A percentile compares a stretch with the other conserved stretches of the same genome.
Evolutionary conservation across 1,284 basidiomycete genomes (phyloP).

Genomic region (Leccinum fallax): DNA sequence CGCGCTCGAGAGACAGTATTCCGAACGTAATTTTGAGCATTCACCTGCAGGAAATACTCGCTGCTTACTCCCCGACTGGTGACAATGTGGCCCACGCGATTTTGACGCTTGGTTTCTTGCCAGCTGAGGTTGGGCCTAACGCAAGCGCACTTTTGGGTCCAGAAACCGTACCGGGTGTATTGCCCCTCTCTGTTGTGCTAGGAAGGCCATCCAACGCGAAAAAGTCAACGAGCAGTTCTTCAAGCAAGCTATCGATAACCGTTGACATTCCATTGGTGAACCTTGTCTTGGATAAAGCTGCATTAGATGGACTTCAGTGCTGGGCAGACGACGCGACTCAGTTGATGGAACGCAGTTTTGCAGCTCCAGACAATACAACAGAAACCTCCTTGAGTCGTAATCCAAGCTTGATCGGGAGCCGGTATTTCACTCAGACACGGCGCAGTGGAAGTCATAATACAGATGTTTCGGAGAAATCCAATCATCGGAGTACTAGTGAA

Average conservation of each 20-base stretch:
- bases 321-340: slow-evolving; percentile 85
- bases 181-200: slow-evolving; percentile 28
- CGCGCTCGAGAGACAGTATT: slow-evolving; percentile 1
- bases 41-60: slow-evolving; percentile 46
- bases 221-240: slow-evolving; percentile 10
- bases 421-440: slow-evolving; percentile 70
- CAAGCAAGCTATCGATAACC: slow-evolving; percentile 40
- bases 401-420: slow-evolving; percentile 80
- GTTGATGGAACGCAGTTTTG: slow-evolving; percentile 51
- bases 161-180: slow-evolving; percentile 17
- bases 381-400: slow-evolving; percentile 50
- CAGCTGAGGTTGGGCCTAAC: slow-evolving; percentile 11
- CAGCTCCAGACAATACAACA: slow-evolving; percentile 31
- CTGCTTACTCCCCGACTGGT: slow-evolving; percentile 47
- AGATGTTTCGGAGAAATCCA: slow-evolving; percentile 32
- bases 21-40: slow-evolving; percentile 22
- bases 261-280: slow-evolving; percentile 69
- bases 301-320: slow-evolving; percentile 78
- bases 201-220: slow-evolving; percentile 16
- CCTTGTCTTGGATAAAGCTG: slow-evolving; percentile 60
- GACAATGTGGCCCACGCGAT: slow-evolving; percentile 28
- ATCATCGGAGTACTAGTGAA: slow-evolving; percentile 40
- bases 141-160: slow-evolving; percentile 29
- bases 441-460: slow-evolving; percentile 46
- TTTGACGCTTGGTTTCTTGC: slow-evolving; percentile 30